Evolutionary conservation across 164 flowering plant species (phyloP).

Genomic region (Umbilicus rupestris): DNA sequence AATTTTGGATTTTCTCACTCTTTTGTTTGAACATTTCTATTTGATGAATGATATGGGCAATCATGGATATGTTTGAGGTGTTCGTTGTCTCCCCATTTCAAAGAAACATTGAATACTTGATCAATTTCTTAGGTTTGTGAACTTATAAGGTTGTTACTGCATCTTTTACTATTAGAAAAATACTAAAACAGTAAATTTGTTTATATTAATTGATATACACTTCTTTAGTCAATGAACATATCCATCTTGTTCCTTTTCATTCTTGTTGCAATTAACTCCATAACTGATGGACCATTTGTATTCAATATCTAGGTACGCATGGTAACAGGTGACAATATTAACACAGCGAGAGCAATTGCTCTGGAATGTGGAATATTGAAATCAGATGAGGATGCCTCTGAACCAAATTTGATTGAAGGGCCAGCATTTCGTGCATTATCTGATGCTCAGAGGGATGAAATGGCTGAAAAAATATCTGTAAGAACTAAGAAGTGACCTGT

Average conservation of each 20-base stretch:
- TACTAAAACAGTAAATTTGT: neutral
- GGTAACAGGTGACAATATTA: constrained; percentile 92
- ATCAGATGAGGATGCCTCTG: constrained; percentile 45
- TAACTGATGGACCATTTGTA: neutral
- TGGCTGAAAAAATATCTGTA: constrained; percentile 71
- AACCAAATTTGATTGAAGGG: constrained; percentile 76
- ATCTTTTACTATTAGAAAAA: too few species aligned
- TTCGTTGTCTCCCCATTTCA: too few species aligned
- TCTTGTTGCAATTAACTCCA: neutral
- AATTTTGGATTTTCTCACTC: neutral
- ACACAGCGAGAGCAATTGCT: constrained; percentile 94
- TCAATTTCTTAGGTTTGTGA: too few species aligned
- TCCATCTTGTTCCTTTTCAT: neutral
- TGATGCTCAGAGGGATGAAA: constrained; percentile 37
- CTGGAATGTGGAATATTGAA: constrained; percentile 81
- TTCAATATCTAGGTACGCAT: constrained; percentile 61
- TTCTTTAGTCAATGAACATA: neutral
- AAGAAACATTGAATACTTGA: too few species aligned
- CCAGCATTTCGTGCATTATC: constrained; percentile 47
- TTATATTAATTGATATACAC: neutral
- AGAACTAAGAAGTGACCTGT: constrained; percentile 31
- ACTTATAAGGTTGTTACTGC: too few species aligned
- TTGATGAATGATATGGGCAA: neutral
- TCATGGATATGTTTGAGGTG: neutral
- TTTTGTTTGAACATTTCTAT: neutral